phyloP scores from a whole-genome alignment of 257 asterid species.

The Solanum tacnaense region DNA sequence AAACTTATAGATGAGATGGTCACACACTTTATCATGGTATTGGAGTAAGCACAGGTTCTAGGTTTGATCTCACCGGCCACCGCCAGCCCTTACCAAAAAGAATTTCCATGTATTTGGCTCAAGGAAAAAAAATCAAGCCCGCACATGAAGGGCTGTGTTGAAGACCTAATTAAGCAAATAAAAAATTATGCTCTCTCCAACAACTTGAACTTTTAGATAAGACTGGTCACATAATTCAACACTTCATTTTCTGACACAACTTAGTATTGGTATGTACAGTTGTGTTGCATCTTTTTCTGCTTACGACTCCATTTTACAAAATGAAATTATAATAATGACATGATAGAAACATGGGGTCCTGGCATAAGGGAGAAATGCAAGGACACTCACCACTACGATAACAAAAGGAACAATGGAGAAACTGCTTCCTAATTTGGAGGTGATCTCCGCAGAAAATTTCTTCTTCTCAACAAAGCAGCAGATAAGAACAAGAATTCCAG shows the following conservation, averaged over 20 bases:
- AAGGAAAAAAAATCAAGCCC: not conserved
- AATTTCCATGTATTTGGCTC: not conserved
- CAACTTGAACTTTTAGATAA: not conserved
- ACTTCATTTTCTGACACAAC: not conserved
- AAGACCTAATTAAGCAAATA: not conserved
- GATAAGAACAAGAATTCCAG: slow-evolving; percentile 77
- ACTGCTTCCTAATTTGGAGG: slow-evolving; percentile 94
- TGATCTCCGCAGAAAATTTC: slow-evolving; percentile 50
- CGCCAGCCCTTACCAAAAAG: not conserved
- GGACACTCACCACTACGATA: slow-evolving; percentile 77
- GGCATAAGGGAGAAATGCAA: not conserved
- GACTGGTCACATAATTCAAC: not conserved
- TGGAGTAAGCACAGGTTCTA: not conserved
- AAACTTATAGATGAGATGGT: not conserved
- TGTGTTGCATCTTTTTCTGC: not conserved
- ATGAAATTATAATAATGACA: not conserved
- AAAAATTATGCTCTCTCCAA: not conserved
- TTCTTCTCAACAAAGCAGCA: slow-evolving; percentile 78
- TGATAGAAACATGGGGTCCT: not conserved
- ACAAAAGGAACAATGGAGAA: slow-evolving; percentile 81
- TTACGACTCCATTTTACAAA: not conserved
- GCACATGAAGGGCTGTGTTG: not conserved
- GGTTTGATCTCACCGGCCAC: not conserved
- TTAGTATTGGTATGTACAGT: not conserved
- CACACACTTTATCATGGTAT: not conserved